These are phyloP conservation scores for Fusarium redolens DNA, from an alignment of 2,329 filamentous ascomycete genomes.

Conservation along the genomic window DNA sequence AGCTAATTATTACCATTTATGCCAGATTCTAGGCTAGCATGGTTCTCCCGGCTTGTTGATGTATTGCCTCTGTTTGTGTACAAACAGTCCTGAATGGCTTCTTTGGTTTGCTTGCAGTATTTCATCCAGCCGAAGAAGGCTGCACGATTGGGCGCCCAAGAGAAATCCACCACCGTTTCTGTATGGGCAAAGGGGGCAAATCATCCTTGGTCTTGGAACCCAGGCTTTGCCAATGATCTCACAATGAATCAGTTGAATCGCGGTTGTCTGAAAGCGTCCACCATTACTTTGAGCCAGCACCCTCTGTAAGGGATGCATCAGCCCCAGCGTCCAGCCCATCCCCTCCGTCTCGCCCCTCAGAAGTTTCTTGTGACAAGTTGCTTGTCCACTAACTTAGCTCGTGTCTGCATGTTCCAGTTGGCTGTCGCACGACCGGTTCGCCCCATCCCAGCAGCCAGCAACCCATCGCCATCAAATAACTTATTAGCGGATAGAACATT, in stretches of 20 bases:
- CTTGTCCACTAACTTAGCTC: background rate
- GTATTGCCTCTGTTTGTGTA: slow-evolving; percentile 26
- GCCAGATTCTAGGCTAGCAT: slow-evolving; percentile 20
- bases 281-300: background rate
- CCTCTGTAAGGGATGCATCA: slow-evolving; percentile 1
- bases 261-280: background rate
- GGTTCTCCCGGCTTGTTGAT: slow-evolving; percentile 3
- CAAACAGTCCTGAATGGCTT: slow-evolving; percentile 21
- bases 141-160: background rate
- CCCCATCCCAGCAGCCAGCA: background rate
- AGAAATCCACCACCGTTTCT: background rate
- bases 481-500: slow-evolving; percentile 25
- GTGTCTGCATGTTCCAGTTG: slow-evolving; percentile 6
- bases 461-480: background rate
- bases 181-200: background rate
- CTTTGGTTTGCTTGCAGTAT: background rate
- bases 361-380: background rate
- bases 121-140: background rate
- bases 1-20: slow-evolving; percentile 19
- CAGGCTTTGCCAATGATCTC: background rate
- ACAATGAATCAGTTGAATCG: background rate
- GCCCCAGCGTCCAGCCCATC: background rate
- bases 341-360: background rate
- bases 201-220: background rate
- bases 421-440: background rate